Conservation (phyloP, 2,329 filamentous ascomycete species). For the Colletotrichum tanaceti region DNA sequence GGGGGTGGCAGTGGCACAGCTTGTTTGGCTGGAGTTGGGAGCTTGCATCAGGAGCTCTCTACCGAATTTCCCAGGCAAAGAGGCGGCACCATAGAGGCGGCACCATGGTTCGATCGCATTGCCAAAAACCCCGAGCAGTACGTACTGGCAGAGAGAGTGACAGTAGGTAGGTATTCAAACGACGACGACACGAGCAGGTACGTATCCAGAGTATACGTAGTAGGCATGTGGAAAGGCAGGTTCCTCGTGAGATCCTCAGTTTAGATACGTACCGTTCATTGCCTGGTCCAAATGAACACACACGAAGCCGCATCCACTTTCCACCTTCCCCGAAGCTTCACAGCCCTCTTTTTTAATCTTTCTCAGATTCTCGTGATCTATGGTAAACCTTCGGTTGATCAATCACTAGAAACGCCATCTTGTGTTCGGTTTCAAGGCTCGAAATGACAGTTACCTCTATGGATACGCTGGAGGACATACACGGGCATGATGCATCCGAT, state of each 20-base stretch:
- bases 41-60: conserved; percentile 7
- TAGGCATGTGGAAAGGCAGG: no score
- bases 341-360: conserved; percentile 28
- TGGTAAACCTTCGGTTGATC: conserved; percentile 23
- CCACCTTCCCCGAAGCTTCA: conserved; percentile 37
- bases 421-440: conserved; percentile 22
- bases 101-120: conserved; percentile 16
- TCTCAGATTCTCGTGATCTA: conserved; percentile 22
- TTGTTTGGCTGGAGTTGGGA: not conserved
- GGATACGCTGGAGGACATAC: conserved; percentile 14
- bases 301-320: conserved; percentile 38
- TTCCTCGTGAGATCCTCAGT: not conserved
- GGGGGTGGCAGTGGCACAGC: not conserved
- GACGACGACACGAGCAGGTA: not conserved
- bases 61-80: not conserved
- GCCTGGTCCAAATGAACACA: conserved; percentile 23
- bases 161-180: conserved; percentile 20
- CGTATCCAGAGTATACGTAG: not conserved
- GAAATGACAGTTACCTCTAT: conserved; percentile 21
- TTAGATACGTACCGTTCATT: conserved; percentile 16
- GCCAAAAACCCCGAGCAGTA: not conserved
- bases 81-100: no score
- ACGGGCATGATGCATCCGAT: not conserved
- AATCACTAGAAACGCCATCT: conserved; percentile 18
- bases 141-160: not conserved